phyloP scores from a whole-genome alignment of 805 yeast species.

The Kuraishia molischiana region DNA sequence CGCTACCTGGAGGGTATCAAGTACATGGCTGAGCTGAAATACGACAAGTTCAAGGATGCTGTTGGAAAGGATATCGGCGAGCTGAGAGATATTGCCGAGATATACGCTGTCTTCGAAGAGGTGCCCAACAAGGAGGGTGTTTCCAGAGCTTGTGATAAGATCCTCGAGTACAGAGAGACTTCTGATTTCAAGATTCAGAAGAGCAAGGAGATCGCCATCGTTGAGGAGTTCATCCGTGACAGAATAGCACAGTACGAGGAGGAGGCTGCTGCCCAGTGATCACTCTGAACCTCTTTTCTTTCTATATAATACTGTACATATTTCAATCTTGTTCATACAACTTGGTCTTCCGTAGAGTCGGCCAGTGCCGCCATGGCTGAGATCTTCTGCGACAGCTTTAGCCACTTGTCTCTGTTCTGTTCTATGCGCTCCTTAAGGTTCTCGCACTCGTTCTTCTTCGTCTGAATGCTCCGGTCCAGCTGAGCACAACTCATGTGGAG shows the following conservation, averaged over 20 bases:
- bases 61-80: conserved; percentile 28
- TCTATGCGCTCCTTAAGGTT: conserved; percentile 1
- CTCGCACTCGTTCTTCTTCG: conserved; percentile 1
- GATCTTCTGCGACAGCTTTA: background rate
- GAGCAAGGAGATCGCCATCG: conserved; percentile 23
- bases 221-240: conserved; percentile 23
- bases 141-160: conserved; percentile 21
- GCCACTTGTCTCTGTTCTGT: conserved; percentile 1
- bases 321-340: background rate
- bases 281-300: background rate
- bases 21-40: conserved; percentile 60
- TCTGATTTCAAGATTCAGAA: conserved; percentile 21
- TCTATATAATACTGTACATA: background rate
- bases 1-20: conserved; percentile 59
- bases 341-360: background rate
- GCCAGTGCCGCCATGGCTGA: background rate
- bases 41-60: conserved; percentile 22
- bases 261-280: background rate
- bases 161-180: conserved; percentile 20
- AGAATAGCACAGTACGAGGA: conserved; percentile 9
- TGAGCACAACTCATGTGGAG: background rate
- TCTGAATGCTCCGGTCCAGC: background rate
- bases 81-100: conserved; percentile 26
- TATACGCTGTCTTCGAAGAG: conserved; percentile 25
- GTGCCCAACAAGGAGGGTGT: conserved; percentile 24